Conservation (phyloP, 192 early-diverging fungal species). For the Mortierella hygrophila region DNA sequence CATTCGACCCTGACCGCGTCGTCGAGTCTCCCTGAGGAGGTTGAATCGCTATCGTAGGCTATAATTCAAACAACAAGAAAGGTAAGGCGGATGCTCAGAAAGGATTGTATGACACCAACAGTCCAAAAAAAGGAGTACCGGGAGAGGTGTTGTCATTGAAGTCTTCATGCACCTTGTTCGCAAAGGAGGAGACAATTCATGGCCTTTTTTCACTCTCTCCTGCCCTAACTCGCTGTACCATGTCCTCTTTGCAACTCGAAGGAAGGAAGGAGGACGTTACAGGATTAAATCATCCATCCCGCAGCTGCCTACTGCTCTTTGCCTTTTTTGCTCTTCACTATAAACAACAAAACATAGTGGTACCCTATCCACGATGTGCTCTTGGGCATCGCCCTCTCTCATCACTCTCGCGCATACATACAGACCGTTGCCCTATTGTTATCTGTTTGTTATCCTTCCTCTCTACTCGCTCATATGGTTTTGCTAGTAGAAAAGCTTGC, state of each 20-base stretch:
- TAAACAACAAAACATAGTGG: background rate
- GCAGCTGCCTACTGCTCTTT: background rate
- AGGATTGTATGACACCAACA: too few relatives aligned
- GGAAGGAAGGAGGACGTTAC: background rate
- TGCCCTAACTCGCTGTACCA: too few relatives aligned
- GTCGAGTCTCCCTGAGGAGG: constrained; percentile 20
- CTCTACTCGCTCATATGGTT: too few relatives aligned
- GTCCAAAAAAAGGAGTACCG: background rate
- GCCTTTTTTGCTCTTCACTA: background rate
- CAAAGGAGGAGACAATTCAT: background rate
- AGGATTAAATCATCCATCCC: background rate
- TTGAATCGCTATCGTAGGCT: constrained; percentile 41
- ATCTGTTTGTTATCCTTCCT: background rate
- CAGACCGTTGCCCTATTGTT: background rate
- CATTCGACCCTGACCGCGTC: constrained; percentile 5
- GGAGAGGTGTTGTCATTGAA: background rate
- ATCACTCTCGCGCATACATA: background rate
- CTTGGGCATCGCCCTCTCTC: background rate
- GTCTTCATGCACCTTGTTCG: background rate
- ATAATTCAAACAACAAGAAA: background rate
- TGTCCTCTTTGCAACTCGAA: too few relatives aligned
- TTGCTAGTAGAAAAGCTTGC: background rate
- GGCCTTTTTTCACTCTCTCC: too few relatives aligned
- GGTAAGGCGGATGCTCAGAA: too few relatives aligned
- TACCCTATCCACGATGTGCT: background rate